These are phyloP conservation scores for Combretum micranthum DNA, from an alignment of 345 rosid genomes.

Conservation along the genomic window DNA sequence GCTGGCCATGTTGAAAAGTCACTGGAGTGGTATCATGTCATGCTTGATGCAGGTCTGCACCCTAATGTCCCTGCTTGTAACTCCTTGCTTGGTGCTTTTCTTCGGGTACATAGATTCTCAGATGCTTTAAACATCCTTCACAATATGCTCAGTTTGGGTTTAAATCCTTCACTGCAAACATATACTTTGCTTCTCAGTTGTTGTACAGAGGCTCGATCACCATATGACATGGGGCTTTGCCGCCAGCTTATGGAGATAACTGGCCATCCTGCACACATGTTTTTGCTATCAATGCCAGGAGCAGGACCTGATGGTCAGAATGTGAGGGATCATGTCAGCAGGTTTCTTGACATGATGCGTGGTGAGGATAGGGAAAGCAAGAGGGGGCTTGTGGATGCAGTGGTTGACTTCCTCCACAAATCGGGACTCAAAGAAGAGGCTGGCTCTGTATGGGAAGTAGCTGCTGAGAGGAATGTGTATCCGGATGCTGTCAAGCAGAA, in stretches of 20 bases:
- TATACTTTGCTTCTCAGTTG: constrained; percentile 85
- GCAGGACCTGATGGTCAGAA: constrained; percentile 89
- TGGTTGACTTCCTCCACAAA: constrained; percentile 86
- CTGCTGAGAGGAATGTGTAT: constrained; percentile 69
- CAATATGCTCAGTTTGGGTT: constrained; percentile 62
- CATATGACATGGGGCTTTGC: constrained; percentile 64
- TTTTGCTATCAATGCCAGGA: constrained; percentile 67
- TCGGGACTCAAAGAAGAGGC: constrained; percentile 93
- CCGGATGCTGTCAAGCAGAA: constrained; percentile 81
- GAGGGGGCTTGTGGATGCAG: constrained; percentile 84
- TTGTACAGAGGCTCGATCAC: constrained; percentile 70
- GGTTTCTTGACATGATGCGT: constrained; percentile 80
- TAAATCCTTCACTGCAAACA: constrained; percentile 72
- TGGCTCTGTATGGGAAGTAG: constrained; percentile 93
- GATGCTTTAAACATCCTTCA: constrained; percentile 75
- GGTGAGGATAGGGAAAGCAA: constrained; percentile 98
- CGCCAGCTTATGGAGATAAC: constrained; percentile 72
- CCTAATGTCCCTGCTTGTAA: constrained; percentile 98
- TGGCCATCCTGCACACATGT: constrained; percentile 80
- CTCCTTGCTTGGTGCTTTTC: constrained; percentile 85
- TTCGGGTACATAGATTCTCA: constrained; percentile 51
- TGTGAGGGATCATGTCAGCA: constrained; percentile 63
- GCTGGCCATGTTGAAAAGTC: constrained; percentile 80
- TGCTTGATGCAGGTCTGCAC: constrained; percentile 66
- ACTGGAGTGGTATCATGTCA: constrained; percentile 75